Conservation (phyloP, 441 rosid genomes). For the Metrosideros polymorpha region DNA sequence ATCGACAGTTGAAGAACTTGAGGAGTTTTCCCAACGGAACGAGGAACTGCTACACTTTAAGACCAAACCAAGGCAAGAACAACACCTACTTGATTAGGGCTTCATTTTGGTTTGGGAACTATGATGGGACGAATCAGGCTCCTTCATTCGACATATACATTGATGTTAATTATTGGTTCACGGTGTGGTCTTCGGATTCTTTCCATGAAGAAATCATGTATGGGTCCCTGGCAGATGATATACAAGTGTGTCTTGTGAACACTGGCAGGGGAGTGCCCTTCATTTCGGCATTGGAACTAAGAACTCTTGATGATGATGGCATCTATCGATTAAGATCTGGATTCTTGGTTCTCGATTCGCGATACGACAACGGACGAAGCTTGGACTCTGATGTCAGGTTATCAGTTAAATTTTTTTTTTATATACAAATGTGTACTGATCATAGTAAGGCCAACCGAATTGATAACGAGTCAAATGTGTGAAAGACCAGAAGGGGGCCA, state of each 20-base stretch:
- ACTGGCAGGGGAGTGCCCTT: neutral
- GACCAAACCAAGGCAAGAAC: neutral
- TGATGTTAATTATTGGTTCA: neutral
- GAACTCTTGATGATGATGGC: neutral
- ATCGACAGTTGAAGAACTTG: neutral
- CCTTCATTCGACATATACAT: neutral
- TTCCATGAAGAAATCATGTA: neutral
- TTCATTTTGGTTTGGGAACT: neutral
- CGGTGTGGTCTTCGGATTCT: too few relatives aligned
- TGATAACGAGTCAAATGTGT: neutral
- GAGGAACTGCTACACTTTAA: neutral
- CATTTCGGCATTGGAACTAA: neutral
- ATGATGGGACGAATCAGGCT: neutral
- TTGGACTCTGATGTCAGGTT: neutral
- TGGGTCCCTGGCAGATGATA: neutral
- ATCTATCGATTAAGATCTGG: neutral
- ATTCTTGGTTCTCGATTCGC: neutral
- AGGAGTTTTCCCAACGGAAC: neutral
- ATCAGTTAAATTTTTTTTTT: neutral
- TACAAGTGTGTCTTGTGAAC: neutral
- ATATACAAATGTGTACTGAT: neutral
- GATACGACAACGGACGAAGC: neutral
- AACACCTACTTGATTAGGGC: constrained; percentile 2
- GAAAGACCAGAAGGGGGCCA: neutral
- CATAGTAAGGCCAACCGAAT: neutral